Evolutionary conservation across 768 basidiomycete species (phyloP), one percentile per base, ranked within the genome.

Genomic region (Calocybe cyanea): DNA sequence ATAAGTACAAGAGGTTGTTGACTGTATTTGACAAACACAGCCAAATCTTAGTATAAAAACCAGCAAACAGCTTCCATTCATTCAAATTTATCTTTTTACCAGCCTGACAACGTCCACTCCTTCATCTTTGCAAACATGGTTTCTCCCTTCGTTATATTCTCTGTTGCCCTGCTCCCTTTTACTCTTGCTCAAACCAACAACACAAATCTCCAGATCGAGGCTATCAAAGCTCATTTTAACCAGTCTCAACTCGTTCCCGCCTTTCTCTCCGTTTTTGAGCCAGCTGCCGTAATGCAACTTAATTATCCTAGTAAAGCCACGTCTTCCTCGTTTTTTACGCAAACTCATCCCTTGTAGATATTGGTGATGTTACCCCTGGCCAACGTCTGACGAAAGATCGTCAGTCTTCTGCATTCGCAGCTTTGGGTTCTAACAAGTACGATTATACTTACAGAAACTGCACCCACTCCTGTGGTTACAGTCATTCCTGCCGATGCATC

Each of bases 191-290:
- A 84, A 60, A 53, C 60, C 45, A 65, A 64, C 45, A 67, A 67
- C 44, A 62, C 64, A 25, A 49, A 58, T 17, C 51, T 81, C 28
- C 72, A 72, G 46, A 65, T 87, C 38, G 71, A 71, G 45, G 79
- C 76, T 28, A 78, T 86, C 41, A 66, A 83, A 57, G 87, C 87
- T 17, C 81, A 89, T 62, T 85, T 90, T 62, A 63, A 55, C 11
- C 74, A 77, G 48, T 70, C 81, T 14, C 69, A 63, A 39, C 63
- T 91, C 50, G 80, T 85, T 33, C 87, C 90, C 1, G 65, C 75
- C 43, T 63, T 85, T 37, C 54, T 92, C 38, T 19, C 72, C 6
- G 62, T 65, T n/a, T 89, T 91, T 63, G 61, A 66, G 45, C 87
- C 87, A 5, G 62, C 60, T 17, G 84, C 80, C n/a, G 37, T 80